Base-by-base conservation (phyloP, 441 rosid genomes). In the Jatropha podagrica region DNA sequence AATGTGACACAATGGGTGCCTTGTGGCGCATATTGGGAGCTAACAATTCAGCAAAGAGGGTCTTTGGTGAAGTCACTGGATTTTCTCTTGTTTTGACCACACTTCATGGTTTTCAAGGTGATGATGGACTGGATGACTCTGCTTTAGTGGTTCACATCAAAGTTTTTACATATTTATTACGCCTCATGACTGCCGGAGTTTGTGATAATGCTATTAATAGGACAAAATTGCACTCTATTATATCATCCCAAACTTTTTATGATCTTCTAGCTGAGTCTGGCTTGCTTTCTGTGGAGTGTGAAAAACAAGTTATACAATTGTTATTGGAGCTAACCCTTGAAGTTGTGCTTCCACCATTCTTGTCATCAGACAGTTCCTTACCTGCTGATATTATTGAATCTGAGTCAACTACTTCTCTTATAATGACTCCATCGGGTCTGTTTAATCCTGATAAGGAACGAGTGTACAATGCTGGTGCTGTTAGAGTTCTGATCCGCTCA, bases 61-160 rank as follows among this genome's bases (percentile, higher is more conserved):
- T 92, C 74, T 97, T 97, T 78, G 99, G 99, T 80, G 99, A 97
- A 87, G 89, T 95, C 79, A 92, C 97, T 73, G 99, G 99, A 38
- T 95, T 97, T 84, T 97, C 99, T 81, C 97, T 97, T 87, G 87
- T 97, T 82, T 82, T 95, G 82, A 97, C 99, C 67, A 88, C 89
- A 74, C 99, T 97, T 56, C 94, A 97, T 71, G 88, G 96, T 82
- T 92, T 97, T 79, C 98, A 91, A 83, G 95, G 86, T 75, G 90
- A 89, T 74, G 90, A 80, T 68, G 95, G 84, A 74, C 80, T 83
- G 74, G 91, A 87, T 79, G 92, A 88, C 75, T 85, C 93, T 76
- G 83, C 84, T 82, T 83, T 87, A 72, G 78, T 40, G 71, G 86
- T 85, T 84, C 83, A 77, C 76, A 81, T 89, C 71, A 97, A 95